These are phyloP conservation scores for Monosporozyma servazzii DNA, from an alignment of 805 yeast genomes.

Conservation along the genomic window DNA sequence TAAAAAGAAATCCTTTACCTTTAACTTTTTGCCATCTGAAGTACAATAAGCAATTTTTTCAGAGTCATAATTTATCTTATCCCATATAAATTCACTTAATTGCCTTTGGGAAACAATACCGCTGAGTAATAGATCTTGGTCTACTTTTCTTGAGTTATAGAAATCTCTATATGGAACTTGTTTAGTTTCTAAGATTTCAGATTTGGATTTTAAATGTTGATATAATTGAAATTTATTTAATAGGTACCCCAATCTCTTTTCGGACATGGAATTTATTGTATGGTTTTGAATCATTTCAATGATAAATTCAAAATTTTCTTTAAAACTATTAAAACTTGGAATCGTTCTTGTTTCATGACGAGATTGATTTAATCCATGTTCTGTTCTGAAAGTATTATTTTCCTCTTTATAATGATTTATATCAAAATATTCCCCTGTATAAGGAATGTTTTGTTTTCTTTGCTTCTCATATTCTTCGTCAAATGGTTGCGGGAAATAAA, in stretches of 20 bases:
- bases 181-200: conserved; percentile 31
- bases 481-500: conserved; percentile 7
- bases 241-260: conserved; percentile 27
- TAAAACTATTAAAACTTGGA: conserved; percentile 27
- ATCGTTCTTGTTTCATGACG: conserved; percentile 7
- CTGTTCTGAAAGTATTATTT: conserved; percentile 1
- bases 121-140: conserved; percentile 29
- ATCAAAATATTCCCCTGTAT: conserved; percentile 32
- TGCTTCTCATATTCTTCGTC: conserved; percentile 14
- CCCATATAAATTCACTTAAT: conserved; percentile 32
- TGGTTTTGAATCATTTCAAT: conserved; percentile 15
- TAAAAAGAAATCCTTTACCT: conserved; percentile 20
- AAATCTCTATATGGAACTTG: conserved; percentile 47
- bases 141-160: conserved; percentile 92
- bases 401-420: conserved; percentile 23
- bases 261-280: conserved; percentile 15
- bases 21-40: conserved; percentile 13
- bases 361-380: not conserved
- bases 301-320: conserved; percentile 23
- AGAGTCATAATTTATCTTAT: conserved; percentile 31
- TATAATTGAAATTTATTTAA: conserved; percentile 31
- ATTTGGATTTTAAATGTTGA: conserved; percentile 27
- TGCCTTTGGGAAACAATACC: conserved; percentile 26
- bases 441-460: conserved; percentile 2
- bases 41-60: conserved; percentile 27